Base-by-base conservation (phyloP, 352 stramenopile species). In the Phytophthora pluvialis region DNA sequence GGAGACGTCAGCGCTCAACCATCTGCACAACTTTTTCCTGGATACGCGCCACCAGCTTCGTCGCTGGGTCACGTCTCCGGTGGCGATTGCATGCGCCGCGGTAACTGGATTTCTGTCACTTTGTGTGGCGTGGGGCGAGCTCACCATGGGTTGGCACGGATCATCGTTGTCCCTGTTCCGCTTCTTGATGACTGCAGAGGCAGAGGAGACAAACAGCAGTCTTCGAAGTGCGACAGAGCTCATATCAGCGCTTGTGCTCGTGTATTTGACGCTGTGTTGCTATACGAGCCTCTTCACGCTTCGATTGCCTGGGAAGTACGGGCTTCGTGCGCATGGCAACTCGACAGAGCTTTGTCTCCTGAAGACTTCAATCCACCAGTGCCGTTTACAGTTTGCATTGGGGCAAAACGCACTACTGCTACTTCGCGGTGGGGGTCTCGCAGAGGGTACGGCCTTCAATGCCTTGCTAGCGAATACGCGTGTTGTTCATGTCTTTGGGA, bases 351-450 rank as follows among this genome's bases (percentile, higher is more conserved):
- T 86, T 0, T 77, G 75, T 46, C 65, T 93, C 28, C 73, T 93
- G 50, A 86, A 80, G 61, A 81, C 78, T 2, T 76, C 82, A 7
- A 81, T 89, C 42, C 46, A 88, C 21, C 80, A 90, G 46, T 88
- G 80, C 40, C 80, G 84, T 1, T 67, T 93, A 13, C 84, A 93
- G 65, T 93, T 93, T 36, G 66, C 82, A 5, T 69, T 91, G 32
- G 77, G 72, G 8, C 86, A 90, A 64, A 93, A 91, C 46, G 80
- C 89, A 31, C 40, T 91, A 8, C 51, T 93, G 21, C 53, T 93
- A 28, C 52, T 91, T 9, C 61, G 87, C 48, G 64, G 72, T 43
- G 66, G 60, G 33, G 67, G 62, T 15, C 48, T 85, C 31, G 83
- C 74, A 1, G 58, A 81, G 5, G 58, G 55, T 26, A 89, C 80